Conservation (phyloP, 495 filamentous ascomycete genomes). For the Tuber umbilicatum region DNA sequence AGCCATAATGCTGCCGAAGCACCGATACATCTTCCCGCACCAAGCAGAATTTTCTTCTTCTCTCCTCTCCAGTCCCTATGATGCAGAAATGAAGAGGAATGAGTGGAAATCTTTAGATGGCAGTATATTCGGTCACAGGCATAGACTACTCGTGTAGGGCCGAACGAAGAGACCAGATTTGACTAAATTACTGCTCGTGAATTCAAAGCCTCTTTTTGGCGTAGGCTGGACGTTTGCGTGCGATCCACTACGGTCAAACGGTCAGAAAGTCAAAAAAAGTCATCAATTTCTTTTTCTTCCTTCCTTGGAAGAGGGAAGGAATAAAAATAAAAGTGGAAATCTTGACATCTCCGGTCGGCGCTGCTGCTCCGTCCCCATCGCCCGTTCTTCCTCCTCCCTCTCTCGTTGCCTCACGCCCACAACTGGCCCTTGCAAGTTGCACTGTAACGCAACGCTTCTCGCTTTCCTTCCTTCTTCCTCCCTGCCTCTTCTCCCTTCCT, state of each 20-base stretch:
- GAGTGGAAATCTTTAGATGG: not conserved
- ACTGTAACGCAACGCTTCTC: conserved; percentile 1
- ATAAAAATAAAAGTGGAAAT: conserved; percentile 26
- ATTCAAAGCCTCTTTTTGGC: not conserved
- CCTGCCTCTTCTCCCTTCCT: conserved; percentile 12
- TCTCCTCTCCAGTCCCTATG: not conserved
- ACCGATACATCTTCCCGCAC: not conserved
- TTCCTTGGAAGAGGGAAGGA: not conserved
- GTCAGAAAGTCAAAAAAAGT: conserved; percentile 13
- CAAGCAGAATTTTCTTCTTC: not conserved
- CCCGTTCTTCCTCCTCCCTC: conserved; percentile 2
- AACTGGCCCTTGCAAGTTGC: conserved; percentile 1
- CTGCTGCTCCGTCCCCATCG: conserved; percentile 25
- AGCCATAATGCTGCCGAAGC: not conserved
- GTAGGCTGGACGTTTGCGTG: not conserved
- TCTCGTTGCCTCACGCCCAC: conserved; percentile 6
- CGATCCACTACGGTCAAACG: not conserved
- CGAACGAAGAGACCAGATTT: not conserved
- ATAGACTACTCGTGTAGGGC: no score
- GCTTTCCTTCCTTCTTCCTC: not conserved
- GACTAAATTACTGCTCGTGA: not conserved
- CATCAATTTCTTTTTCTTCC: conserved; percentile 26
- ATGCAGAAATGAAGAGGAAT: not conserved
- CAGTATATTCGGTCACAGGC: not conserved
- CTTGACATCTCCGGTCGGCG: conserved; percentile 32